Percentiles rank a stretch among this genome's conserved stretches.
Evolutionary conservation across 2,329 filamentous ascomycete species (phyloP).

Genomic region (Fusarium sp.): DNA sequence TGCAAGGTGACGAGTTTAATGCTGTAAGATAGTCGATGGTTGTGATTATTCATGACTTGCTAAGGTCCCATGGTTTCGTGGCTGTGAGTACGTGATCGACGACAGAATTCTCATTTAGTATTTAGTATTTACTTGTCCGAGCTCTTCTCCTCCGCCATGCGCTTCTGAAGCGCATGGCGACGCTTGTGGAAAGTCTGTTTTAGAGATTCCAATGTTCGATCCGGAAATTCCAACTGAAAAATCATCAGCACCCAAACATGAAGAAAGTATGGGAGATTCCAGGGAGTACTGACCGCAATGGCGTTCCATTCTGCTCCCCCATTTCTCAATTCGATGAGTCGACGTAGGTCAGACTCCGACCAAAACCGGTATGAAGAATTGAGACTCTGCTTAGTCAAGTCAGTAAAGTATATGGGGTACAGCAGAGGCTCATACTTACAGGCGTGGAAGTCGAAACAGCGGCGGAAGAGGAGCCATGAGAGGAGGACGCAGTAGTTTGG

Average conservation of each 20-base stretch:
- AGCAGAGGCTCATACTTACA: neutral
- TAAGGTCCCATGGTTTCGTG: too few relatives aligned
- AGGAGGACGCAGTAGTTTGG: too few relatives aligned
- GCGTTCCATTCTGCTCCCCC: neutral
- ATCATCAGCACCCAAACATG: neutral
- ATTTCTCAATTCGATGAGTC: neutral
- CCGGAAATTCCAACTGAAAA: neutral
- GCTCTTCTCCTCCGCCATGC: neutral
- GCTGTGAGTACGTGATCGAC: too few relatives aligned
- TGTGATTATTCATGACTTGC: too few relatives aligned
- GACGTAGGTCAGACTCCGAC: neutral
- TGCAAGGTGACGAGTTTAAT: too few relatives aligned
- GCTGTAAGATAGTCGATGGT: too few relatives aligned
- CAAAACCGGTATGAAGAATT: neutral
- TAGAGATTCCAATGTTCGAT: neutral
- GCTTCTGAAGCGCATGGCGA: neutral
- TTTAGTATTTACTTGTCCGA: too few relatives aligned
- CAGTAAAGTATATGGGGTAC: neutral
- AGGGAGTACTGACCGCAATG: neutral
- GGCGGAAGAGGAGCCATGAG: neutral
- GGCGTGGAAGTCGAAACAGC: neutral
- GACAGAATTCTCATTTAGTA: too few relatives aligned
- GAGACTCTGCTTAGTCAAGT: neutral
- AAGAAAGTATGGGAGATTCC: neutral
- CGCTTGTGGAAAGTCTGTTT: neutral